phyloP scores from a whole-genome alignment of 352 stramenopile genomes.

The Phytophthora quininea region DNA sequence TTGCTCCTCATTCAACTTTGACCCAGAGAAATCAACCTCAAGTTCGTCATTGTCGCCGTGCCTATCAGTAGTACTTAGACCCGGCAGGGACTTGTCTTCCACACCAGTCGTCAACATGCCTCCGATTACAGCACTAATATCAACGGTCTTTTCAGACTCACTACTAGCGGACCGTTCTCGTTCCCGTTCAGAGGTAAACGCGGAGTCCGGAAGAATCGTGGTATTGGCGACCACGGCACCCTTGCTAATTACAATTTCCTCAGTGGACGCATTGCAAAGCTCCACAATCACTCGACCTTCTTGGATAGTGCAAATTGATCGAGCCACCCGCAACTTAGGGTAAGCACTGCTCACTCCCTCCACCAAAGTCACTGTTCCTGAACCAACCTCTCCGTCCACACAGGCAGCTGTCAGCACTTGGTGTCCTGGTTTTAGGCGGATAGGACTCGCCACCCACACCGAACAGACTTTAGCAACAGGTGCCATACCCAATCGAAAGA shows the following conservation, averaged over 20 bases:
- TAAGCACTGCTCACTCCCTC: not conserved
- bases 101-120: no score
- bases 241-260: conserved; percentile 5
- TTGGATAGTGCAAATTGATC: not conserved
- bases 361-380: not conserved
- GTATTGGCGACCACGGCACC: not conserved
- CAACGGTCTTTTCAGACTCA: no score
- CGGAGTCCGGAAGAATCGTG: not conserved
- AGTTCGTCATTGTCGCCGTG: not conserved
- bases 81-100: not conserved
- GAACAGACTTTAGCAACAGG: no score
- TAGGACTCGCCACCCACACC: no score
- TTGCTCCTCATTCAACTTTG: not conserved
- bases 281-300: not conserved
- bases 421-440: not conserved
- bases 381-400: not conserved
- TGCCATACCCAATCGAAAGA: no score
- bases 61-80: not conserved
- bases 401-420: not conserved
- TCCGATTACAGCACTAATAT: no score
- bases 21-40: conserved; percentile 1
- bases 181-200: not conserved
- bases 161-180: not conserved
- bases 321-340: not conserved
- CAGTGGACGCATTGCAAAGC: conserved; percentile 8